These are phyloP conservation scores for Articulospora tetracladia DNA, from an alignment of 495 filamentous ascomycete species.

Conservation along the genomic window DNA sequence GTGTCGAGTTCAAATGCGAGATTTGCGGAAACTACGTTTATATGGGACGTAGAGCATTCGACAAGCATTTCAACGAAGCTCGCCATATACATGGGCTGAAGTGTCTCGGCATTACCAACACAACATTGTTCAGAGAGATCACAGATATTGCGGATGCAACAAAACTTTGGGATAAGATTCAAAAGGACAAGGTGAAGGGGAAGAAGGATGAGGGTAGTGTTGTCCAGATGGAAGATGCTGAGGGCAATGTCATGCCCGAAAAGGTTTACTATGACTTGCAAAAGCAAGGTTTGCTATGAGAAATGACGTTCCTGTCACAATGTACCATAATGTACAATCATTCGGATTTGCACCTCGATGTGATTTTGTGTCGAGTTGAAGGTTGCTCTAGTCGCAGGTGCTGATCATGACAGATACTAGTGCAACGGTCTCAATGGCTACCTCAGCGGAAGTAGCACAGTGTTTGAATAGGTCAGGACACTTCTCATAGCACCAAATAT, in stretches of 20 bases:
- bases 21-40: conserved; percentile 98
- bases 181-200: conserved; percentile 77
- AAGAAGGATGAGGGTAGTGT: conserved; percentile 72
- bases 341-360: background rate
- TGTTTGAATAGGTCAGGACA: background rate
- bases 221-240: conserved; percentile 96
- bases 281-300: conserved; percentile 63
- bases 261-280: conserved; percentile 89
- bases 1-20: conserved; percentile 92
- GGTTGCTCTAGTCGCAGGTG: background rate
- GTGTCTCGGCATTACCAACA: conserved; percentile 90
- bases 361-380: background rate
- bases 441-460: no score
- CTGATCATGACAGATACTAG: no score
- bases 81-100: conserved; percentile 89
- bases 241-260: conserved; percentile 98
- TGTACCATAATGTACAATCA: background rate
- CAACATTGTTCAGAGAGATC: conserved; percentile 89
- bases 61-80: conserved; percentile 96
- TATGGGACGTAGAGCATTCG: conserved; percentile 91
- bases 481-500: no score
- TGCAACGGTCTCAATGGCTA: no score
- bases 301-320: background rate
- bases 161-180: conserved; percentile 89
- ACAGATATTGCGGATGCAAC: conserved; percentile 85